Evolutionary conservation across 352 stramenopile genomes (phyloP), one percentile per base, ranked within the genome.

Genomic region (Phytophthora colocasiae): DNA sequence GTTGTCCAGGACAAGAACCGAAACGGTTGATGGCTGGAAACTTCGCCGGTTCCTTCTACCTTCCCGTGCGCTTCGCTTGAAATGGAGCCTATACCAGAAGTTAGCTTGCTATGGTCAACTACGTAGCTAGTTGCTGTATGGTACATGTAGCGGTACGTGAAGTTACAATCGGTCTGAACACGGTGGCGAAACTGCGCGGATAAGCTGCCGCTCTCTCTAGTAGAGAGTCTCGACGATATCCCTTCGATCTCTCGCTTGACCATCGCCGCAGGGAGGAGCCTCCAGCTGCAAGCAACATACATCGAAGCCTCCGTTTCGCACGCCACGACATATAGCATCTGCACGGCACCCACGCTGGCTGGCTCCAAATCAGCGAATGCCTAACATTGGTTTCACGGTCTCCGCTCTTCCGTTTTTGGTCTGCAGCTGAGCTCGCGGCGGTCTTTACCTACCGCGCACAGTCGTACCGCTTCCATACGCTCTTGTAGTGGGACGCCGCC

Each of bases 241-340:
- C n/a, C 38, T 44, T 10, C 38, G 38, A 44, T 24, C 48, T 55
- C n/a, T 32, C n/a, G 17, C 31, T 43, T 22, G 19, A 8, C 34
- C 49, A 36, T 57, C 26, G 51, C 15, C 36, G 38, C 4, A 36
- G 17, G 32, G 17, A 34, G 48, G 45, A 57, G 45, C 26, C 41
- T 5, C 17, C 52, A 71, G 38, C 50, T 63, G 61, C 49, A 60
- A 6, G 29, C 8, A 38, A 12, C 52, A 14, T 14, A 17, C 50
- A 58, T 73, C 14, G 63, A 69, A 76, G 43, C 60, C 57, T 61
- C 50, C 50, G 55, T 75, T 75, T 75, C 67, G 67, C 67, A 75
- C 67, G 67, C 51, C 62, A 75, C 40, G 49, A 15, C 50, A 71
- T 65, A 53, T 58, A 58, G 64, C 58, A 65, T 55, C 56, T 63